Percentiles rank a stretch among this genome's conserved stretches.
Evolutionary conservation across 2,329 filamentous ascomycete genomes (phyloP).

Genomic region (Claviceps monticola): DNA sequence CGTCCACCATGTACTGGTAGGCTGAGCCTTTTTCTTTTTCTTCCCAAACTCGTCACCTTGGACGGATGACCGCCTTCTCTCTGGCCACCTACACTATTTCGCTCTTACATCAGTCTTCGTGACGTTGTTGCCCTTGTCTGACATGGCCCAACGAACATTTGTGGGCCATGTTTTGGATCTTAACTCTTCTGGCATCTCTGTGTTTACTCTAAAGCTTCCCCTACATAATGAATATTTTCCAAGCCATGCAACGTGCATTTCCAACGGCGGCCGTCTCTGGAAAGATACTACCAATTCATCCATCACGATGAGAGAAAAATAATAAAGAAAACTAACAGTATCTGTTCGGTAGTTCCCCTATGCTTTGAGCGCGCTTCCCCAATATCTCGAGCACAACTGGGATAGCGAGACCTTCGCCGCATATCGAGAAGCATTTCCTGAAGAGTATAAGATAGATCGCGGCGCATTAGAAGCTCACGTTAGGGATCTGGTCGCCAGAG

Average conservation of each 20-base stretch:
- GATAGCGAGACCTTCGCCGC: slow-evolving; percentile 45
- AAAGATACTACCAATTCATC: background rate
- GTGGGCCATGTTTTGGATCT: background rate
- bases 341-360: slow-evolving; percentile 53
- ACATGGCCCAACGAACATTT: background rate
- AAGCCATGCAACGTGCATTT: background rate
- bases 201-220: background rate
- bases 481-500: slow-evolving; percentile 52
- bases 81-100: background rate
- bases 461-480: slow-evolving; percentile 52
- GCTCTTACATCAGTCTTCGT: background rate
- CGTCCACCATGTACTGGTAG: slow-evolving; percentile 70
- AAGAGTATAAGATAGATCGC: slow-evolving; percentile 44
- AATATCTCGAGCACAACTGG: slow-evolving; percentile 54
- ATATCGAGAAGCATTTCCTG: slow-evolving; percentile 60
- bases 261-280: background rate
- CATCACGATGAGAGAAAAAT: background rate
- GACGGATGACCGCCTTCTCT: background rate
- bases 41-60: too few species aligned
- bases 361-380: slow-evolving; percentile 51
- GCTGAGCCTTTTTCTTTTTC: slow-evolving; percentile 18
- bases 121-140: background rate
- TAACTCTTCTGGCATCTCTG: background rate
- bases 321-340: background rate
- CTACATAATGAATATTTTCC: background rate